Evolutionary conservation across 169 alveolate genomes (phyloP).

Genomic region (Cytauxzoon felis): DNA sequence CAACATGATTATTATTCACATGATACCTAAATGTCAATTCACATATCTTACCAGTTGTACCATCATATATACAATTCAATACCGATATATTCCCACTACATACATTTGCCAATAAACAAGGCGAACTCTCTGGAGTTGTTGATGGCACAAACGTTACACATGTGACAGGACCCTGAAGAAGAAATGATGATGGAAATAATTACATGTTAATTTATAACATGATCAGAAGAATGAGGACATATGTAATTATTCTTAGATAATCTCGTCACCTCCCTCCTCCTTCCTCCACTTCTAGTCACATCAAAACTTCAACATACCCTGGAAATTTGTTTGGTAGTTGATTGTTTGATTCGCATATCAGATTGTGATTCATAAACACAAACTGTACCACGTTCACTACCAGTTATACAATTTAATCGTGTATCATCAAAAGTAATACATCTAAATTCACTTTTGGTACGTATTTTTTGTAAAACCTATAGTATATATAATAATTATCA

Average conservation of each 20-base stretch:
- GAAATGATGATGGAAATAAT: not conserved
- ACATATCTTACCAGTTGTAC: slow-evolving; percentile 48
- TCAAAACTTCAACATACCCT: slow-evolving; percentile 41
- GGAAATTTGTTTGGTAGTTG: slow-evolving; percentile 54
- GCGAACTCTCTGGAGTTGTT: slow-evolving; percentile 49
- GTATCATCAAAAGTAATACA: slow-evolving; percentile 80
- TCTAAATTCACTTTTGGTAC: slow-evolving; percentile 77
- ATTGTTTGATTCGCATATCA: slow-evolving; percentile 59
- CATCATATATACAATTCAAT: slow-evolving; percentile 73
- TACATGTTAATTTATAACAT: not conserved
- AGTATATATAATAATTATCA: not conserved
- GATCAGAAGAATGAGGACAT: not conserved
- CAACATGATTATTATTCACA: slow-evolving; percentile 67
- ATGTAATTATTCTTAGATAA: not conserved
- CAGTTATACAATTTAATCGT: slow-evolving; percentile 77
- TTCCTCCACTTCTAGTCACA: slow-evolving; percentile 23
- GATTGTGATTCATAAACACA: slow-evolving; percentile 70
- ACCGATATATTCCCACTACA: slow-evolving; percentile 80
- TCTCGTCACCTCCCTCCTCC: slow-evolving; percentile 12
- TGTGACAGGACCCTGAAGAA: slow-evolving; percentile 65
- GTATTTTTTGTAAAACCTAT: slow-evolving; percentile 71
- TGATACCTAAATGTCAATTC: slow-evolving; percentile 56
- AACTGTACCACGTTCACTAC: slow-evolving; percentile 75
- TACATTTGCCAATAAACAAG: slow-evolving; percentile 65
- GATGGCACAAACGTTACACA: slow-evolving; percentile 70